Conservation (phyloP, 768 basidiomycete genomes). For the Boletus pseudo-olivaceus region DNA sequence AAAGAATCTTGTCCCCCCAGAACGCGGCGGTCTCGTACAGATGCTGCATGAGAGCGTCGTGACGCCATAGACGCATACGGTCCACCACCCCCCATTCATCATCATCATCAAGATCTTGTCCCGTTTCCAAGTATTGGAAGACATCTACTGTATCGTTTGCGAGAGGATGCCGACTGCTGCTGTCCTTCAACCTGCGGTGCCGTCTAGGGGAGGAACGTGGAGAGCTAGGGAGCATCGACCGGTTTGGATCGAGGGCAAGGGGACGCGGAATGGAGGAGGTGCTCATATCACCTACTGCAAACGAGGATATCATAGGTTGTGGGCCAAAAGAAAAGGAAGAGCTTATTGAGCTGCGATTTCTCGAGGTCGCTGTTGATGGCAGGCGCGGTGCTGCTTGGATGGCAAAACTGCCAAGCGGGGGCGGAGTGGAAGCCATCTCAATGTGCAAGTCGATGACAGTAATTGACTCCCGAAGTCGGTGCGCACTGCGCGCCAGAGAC, state of each 20-base stretch:
- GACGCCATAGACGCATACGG: constrained; percentile 94
- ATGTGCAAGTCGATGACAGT: background rate
- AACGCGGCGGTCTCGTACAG: constrained; percentile 95
- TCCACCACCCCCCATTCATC: constrained; percentile 87
- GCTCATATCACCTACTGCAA: constrained; percentile 62
- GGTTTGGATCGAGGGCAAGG: constrained; percentile 73
- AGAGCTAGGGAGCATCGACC: constrained; percentile 71
- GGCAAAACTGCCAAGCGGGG: constrained; percentile 40
- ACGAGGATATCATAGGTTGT: constrained; percentile 69
- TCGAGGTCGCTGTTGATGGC: constrained; percentile 51
- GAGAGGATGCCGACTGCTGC: constrained; percentile 61
- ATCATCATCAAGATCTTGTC: constrained; percentile 57
- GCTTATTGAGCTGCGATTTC: constrained; percentile 66
- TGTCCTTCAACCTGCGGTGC: constrained; percentile 53
- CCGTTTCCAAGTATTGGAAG: constrained; percentile 64
- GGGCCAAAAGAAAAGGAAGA: constrained; percentile 85
- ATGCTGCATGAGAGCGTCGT: constrained; percentile 98
- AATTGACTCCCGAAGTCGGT: background rate
- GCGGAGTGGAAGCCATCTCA: constrained; percentile 45
- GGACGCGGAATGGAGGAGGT: constrained; percentile 51
- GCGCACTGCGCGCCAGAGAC: background rate
- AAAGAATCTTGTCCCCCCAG: constrained; percentile 97
- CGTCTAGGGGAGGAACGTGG: constrained; percentile 67
- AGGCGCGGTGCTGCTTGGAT: constrained; percentile 49
- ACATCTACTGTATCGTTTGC: constrained; percentile 75